Conservation (phyloP, 2,329 filamentous ascomycete species). For the Chaetomiaceae sp. region DNA sequence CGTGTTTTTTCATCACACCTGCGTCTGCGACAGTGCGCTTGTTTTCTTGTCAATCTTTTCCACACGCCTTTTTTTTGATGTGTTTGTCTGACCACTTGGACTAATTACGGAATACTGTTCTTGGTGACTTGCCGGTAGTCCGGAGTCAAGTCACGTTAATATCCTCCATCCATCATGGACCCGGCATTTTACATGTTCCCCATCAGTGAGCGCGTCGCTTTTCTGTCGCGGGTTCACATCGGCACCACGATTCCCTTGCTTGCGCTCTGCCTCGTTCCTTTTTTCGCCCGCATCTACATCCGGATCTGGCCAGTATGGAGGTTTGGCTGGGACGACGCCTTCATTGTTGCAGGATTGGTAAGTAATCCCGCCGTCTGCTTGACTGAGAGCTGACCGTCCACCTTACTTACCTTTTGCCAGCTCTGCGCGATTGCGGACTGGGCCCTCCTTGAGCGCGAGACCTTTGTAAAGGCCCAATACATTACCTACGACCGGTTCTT, state of each 20-base stretch:
- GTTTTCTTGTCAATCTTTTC: no score
- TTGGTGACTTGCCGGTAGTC: no score
- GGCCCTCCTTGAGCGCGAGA: slow-evolving; percentile 9
- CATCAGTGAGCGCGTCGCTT: slow-evolving; percentile 14
- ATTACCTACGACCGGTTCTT: slow-evolving; percentile 3
- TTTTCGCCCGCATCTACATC: slow-evolving; percentile 17
- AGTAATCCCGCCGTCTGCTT: not conserved
- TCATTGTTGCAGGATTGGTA: slow-evolving; percentile 20
- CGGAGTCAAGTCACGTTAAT: no score
- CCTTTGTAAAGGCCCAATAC: slow-evolving; percentile 2
- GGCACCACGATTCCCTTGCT: slow-evolving; percentile 16
- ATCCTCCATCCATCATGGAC: no score
- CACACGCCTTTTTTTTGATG: no score
- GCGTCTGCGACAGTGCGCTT: no score
- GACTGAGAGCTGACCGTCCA: not conserved
- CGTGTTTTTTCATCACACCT: no score
- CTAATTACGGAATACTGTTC: no score
- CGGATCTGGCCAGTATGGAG: slow-evolving; percentile 18
- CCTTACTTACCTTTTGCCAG: not conserved
- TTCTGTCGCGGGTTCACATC: slow-evolving; percentile 14
- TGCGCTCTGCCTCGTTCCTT: slow-evolving; percentile 13
- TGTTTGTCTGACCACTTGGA: no score
- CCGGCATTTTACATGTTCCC: not conserved
- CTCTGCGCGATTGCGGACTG: slow-evolving; percentile 16
- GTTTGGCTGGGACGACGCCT: slow-evolving; percentile 16